These are phyloP conservation scores for Botryotinia globosa DNA, from an alignment of 2,329 filamentous ascomycete genomes.

Conservation along the genomic window DNA sequence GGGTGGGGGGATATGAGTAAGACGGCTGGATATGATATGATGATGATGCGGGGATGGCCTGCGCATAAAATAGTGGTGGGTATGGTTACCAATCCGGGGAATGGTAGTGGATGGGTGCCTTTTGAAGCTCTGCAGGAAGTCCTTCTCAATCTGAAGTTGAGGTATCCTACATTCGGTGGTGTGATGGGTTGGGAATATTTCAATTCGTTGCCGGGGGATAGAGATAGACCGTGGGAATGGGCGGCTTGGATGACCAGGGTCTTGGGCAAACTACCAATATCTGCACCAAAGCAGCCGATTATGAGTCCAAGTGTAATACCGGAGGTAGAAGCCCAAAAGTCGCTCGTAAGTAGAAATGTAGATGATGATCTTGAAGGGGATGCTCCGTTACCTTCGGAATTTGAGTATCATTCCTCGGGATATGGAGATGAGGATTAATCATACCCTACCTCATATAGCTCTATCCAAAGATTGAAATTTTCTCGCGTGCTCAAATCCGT, in stretches of 20 bases:
- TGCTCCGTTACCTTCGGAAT: constrained; percentile 25
- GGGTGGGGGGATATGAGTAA: constrained; percentile 58
- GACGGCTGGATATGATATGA: constrained; percentile 49
- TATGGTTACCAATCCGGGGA: constrained; percentile 72
- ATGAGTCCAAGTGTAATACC: not conserved
- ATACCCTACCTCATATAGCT: not conserved
- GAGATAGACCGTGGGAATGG: constrained; percentile 71
- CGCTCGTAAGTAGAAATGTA: not conserved
- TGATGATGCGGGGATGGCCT: constrained; percentile 64
- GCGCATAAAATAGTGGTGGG: constrained; percentile 74
- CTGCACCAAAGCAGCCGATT: not conserved
- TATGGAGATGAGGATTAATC: constrained; percentile 23
- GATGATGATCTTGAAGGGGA: constrained; percentile 22
- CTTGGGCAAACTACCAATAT: not conserved
- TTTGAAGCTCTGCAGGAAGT: constrained; percentile 56
- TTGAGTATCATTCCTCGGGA: constrained; percentile 29
- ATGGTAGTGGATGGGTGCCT: constrained; percentile 66
- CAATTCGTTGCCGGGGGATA: constrained; percentile 68
- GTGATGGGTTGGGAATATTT: constrained; percentile 97
- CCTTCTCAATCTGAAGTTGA: constrained; percentile 53
- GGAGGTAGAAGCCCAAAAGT: not conserved
- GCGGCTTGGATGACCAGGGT: constrained; percentile 56
- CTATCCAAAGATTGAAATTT: not conserved
- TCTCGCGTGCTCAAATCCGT: not conserved
- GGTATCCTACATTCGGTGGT: constrained; percentile 72